A percentile compares a stretch with the other conserved stretches of the same genome.
Conservation (phyloP, 1,284 basidiomycete species). For the Marasmius tenuissimus region DNA sequence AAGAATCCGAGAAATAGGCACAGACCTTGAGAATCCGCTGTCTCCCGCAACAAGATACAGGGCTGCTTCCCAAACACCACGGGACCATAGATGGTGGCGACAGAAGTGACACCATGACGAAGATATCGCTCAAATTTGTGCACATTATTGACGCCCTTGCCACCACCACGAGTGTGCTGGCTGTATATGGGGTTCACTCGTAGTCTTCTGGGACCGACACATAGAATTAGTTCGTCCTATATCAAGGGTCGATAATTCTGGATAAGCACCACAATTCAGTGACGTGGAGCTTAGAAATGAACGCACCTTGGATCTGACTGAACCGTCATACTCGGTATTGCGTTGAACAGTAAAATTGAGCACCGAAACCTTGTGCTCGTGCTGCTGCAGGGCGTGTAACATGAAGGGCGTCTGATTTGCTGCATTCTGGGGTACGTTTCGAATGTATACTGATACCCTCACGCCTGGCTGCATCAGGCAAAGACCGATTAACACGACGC, state of each 20-base stretch:
- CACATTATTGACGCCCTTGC: slow-evolving; percentile 91
- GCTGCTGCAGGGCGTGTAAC: slow-evolving; percentile 85
- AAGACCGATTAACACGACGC: slow-evolving; percentile 3
- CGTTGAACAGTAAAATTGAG: slow-evolving; percentile 92
- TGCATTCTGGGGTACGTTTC: slow-evolving; percentile 67
- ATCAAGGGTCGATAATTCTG: not conserved
- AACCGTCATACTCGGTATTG: slow-evolving; percentile 92
- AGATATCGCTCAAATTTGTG: slow-evolving; percentile 98
- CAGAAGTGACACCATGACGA: slow-evolving; percentile 76
- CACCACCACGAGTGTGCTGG: slow-evolving; percentile 88
- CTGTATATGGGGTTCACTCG: slow-evolving; percentile 88
- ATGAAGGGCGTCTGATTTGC: slow-evolving; percentile 55
- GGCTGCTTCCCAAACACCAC: slow-evolving; percentile 87
- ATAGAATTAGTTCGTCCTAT: slow-evolving; percentile 87
- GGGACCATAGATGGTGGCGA: slow-evolving; percentile 89
- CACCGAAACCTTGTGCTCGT: slow-evolving; percentile 96
- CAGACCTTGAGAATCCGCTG: slow-evolving; percentile 36
- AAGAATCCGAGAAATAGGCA: no score
- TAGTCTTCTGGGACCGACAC: slow-evolving; percentile 86
- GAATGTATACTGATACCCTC: slow-evolving; percentile 74
- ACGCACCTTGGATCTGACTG: slow-evolving; percentile 86
- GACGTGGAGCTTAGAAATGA: not conserved
- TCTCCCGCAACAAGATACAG: slow-evolving; percentile 74
- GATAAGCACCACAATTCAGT: not conserved
- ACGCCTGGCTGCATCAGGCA: slow-evolving; percentile 64